phyloP scores from a whole-genome alignment of 2,329 filamentous ascomycete genomes.

The Escovopsis sp. region DNA sequence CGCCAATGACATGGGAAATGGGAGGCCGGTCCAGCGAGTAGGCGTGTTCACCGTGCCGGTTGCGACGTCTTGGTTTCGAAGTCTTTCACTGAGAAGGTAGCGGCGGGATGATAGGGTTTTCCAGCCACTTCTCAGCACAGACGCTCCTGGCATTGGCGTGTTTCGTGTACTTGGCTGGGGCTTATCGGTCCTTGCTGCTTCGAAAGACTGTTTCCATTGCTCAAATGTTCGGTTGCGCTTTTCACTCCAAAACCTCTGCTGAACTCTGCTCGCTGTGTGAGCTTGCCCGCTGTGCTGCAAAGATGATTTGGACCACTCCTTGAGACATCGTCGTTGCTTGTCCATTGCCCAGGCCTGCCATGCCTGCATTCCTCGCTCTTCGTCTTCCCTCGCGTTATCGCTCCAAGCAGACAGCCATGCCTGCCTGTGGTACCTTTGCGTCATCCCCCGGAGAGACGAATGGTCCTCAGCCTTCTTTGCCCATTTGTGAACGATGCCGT shows the following conservation, averaged over 20 bases:
- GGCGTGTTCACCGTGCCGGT: slow-evolving; percentile 24
- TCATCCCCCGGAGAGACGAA: slow-evolving; percentile 8
- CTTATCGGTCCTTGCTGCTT: slow-evolving; percentile 6
- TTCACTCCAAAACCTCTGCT: slow-evolving; percentile 18
- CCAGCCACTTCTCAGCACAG: slow-evolving; percentile 12
- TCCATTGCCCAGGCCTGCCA: slow-evolving; percentile 18
- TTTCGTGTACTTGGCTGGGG: slow-evolving; percentile 1
- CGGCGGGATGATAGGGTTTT: slow-evolving; percentile 13
- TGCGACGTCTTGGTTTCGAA: slow-evolving; percentile 9
- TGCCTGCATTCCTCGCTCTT: slow-evolving; percentile 13
- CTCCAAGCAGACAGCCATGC: slow-evolving; percentile 13
- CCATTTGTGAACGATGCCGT: slow-evolving; percentile 3
- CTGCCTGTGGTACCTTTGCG: slow-evolving; percentile 10
- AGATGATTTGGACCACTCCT: slow-evolving; percentile 23
- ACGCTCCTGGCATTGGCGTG: slow-evolving; percentile 1
- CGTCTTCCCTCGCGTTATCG: slow-evolving; percentile 8
- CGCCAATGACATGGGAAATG: slow-evolving; percentile 21
- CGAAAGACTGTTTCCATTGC: slow-evolving; percentile 15
- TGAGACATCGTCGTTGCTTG: slow-evolving; percentile 19
- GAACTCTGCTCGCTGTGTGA: slow-evolving; percentile 21
- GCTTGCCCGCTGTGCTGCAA: slow-evolving; percentile 23
- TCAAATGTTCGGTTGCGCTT: slow-evolving; percentile 17
- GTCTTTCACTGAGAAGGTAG: slow-evolving; percentile 11
- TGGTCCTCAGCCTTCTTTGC: slow-evolving; percentile 3
- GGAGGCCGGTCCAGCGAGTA: slow-evolving; percentile 31